These are phyloP conservation scores for Pseudogymnoascus sp. DNA, from an alignment of 2,329 filamentous ascomycete genomes.

Conservation along the genomic window DNA sequence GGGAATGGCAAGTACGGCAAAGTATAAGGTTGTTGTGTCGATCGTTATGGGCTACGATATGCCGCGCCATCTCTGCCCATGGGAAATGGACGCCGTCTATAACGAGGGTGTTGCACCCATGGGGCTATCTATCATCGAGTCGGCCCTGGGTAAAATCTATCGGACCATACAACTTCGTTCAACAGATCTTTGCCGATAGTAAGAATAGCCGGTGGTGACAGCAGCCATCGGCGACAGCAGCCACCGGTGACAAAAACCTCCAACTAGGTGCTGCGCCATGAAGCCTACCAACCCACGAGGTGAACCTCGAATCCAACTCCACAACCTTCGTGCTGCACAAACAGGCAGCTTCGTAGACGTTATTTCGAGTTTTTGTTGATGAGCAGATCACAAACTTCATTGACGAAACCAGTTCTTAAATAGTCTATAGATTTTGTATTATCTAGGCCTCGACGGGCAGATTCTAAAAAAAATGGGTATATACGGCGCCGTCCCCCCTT, in stretches of 20 bases:
- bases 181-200: neutral
- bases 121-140: too few relatives aligned
- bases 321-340: neutral
- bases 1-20: too few relatives aligned
- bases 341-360: neutral
- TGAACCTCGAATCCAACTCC: neutral
- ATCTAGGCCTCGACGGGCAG: neutral
- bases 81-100: too few relatives aligned
- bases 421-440: neutral
- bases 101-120: too few relatives aligned
- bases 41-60: too few relatives aligned
- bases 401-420: neutral
- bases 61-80: too few relatives aligned
- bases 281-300: neutral
- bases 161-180: too few relatives aligned
- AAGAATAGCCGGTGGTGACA: neutral
- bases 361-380: neutral
- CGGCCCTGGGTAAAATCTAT: too few relatives aligned
- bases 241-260: neutral
- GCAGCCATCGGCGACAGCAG: neutral
- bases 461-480: neutral
- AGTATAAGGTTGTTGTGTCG: too few relatives aligned
- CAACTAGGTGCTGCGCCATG: neutral
- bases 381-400: neutral
- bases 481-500: neutral